These are phyloP conservation scores for Xylaria castorea DNA, from an alignment of 495 filamentous ascomycete genomes.

Conservation along the genomic window DNA sequence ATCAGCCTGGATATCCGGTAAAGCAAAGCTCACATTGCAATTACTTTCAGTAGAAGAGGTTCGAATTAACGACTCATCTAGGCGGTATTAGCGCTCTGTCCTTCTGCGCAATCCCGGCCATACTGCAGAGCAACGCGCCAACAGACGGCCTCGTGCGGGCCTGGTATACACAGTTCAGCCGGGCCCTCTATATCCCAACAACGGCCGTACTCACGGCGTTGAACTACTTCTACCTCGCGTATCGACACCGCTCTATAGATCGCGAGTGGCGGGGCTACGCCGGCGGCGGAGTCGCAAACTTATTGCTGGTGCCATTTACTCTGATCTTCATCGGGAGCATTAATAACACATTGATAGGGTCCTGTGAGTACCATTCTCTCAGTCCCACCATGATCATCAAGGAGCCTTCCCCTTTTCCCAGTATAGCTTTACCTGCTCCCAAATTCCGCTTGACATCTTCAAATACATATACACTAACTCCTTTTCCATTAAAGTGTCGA, in stretches of 20 bases:
- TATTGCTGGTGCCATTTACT: slow-evolving; percentile 51
- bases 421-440: background rate
- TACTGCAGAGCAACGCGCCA: slow-evolving; percentile 37
- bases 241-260: slow-evolving; percentile 37
- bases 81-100: slow-evolving; percentile 50
- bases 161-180: slow-evolving; percentile 41
- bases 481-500: slow-evolving; percentile 16
- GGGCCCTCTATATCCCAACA: slow-evolving; percentile 46
- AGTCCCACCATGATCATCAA: background rate
- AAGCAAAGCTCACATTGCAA: background rate
- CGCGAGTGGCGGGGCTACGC: slow-evolving; percentile 45
- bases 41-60: background rate
- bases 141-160: slow-evolving; percentile 41
- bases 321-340: slow-evolving; percentile 34
- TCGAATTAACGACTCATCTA: slow-evolving; percentile 18
- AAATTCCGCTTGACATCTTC: background rate
- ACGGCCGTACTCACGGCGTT: slow-evolving; percentile 41
- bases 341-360: slow-evolving; percentile 31
- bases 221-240: slow-evolving; percentile 52
- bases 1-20: slow-evolving; percentile 42
- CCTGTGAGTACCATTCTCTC: slow-evolving; percentile 16
- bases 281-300: slow-evolving; percentile 41
- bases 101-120: slow-evolving; percentile 42
- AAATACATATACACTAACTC: background rate
- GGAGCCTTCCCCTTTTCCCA: background rate